Percentiles rank a stretch among this genome's conserved stretches.
Conservation (phyloP, 2,329 filamentous ascomycete species). For the Tolypocladium nubicola region DNA sequence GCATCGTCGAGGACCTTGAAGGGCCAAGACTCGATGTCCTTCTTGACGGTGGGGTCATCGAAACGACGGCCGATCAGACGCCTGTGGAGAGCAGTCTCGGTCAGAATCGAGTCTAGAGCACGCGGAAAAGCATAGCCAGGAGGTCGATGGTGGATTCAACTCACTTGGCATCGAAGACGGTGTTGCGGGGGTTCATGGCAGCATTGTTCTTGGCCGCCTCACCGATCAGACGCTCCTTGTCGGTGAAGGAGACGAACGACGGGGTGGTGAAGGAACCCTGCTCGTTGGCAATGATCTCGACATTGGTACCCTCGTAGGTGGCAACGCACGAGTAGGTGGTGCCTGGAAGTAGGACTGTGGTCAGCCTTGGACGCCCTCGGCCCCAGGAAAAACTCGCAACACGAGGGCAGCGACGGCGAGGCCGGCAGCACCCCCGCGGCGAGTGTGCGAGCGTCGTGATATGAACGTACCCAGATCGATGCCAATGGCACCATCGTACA, state of each 20-base stretch:
- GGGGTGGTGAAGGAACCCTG: constrained; percentile 98
- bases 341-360: constrained; percentile 41
- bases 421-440: background rate
- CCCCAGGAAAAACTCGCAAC: background rate
- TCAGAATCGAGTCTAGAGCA: background rate
- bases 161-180: constrained; percentile 98
- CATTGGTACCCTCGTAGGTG: constrained; percentile 98
- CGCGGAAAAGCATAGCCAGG: background rate
- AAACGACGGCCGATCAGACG: constrained; percentile 95
- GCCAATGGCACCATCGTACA: constrained; percentile 99
- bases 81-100: constrained; percentile 37
- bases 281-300: constrained; percentile 99
- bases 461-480: constrained; percentile 86
- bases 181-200: constrained; percentile 98
- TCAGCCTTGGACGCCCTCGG: constrained; percentile 6
- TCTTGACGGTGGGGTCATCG: constrained; percentile 94
- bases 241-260: constrained; percentile 98
- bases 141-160: constrained; percentile 19
- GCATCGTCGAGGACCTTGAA: constrained; percentile 94
- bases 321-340: constrained; percentile 99
- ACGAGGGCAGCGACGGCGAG: background rate
- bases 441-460: background rate
- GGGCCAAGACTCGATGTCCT: constrained; percentile 97
- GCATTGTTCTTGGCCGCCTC: constrained; percentile 99
- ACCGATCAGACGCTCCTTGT: constrained; percentile 97